A percentile compares a stretch with the other conserved stretches of the same genome.
Conservation (phyloP, 2,329 filamentous ascomycete species). For the Talaromyces verruculosus region DNA sequence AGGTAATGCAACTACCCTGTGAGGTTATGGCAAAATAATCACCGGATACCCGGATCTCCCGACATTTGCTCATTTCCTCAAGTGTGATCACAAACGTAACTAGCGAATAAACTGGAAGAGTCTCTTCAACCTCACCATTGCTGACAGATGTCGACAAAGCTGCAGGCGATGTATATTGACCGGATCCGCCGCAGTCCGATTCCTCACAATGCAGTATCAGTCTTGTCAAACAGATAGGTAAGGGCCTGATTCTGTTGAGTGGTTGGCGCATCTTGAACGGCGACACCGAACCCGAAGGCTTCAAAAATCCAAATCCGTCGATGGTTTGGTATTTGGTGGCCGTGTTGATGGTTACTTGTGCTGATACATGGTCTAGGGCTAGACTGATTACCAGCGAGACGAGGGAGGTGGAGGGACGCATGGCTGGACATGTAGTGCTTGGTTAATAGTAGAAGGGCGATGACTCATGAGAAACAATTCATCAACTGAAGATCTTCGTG, state of each 20-base stretch:
- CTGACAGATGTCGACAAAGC: background rate
- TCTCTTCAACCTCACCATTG: background rate
- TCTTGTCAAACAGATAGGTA: no score
- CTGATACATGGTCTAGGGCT: background rate
- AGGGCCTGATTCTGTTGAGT: no score
- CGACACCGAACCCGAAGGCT: no score
- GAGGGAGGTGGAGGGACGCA: background rate
- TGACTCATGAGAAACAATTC: background rate
- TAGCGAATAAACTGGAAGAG: slow-evolving; percentile 1
- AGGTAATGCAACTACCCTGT: background rate
- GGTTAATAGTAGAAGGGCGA: background rate
- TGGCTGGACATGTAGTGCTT: background rate
- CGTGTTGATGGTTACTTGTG: background rate
- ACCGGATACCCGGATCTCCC: background rate
- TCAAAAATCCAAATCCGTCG: no score
- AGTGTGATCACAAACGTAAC: slow-evolving; percentile 4
- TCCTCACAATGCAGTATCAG: no score
- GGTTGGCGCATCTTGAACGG: no score
- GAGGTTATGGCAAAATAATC: background rate
- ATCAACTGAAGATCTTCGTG: background rate
- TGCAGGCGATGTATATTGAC: background rate
- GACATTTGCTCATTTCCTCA: background rate
- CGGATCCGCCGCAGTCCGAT: no score
- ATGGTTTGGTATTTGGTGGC: no score
- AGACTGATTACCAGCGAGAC: background rate